Evolutionary conservation across 768 basidiomycete species (phyloP).

Genomic region (Galerina sulciceps): DNA sequence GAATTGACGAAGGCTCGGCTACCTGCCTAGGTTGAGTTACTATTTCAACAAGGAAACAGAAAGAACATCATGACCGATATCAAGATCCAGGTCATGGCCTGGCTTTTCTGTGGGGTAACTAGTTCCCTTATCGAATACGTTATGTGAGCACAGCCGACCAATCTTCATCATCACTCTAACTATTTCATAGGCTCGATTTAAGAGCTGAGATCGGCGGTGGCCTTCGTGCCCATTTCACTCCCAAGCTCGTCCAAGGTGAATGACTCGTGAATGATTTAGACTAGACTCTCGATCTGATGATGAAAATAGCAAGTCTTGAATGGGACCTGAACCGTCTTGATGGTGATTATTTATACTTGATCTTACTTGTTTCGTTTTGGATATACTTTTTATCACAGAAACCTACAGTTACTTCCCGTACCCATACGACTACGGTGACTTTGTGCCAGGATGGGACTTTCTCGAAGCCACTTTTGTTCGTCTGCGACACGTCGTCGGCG

Average conservation of each 20-base stretch:
- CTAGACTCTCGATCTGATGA: neutral
- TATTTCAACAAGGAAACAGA: neutral
- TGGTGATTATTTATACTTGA: constrained; percentile 12
- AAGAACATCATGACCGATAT: neutral
- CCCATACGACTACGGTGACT: constrained; percentile 32
- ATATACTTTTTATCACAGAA: neutral
- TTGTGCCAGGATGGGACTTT: constrained; percentile 38
- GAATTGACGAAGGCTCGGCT: neutral
- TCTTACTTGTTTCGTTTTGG: neutral
- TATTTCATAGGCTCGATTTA: constrained; percentile 1
- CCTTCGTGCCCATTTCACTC: constrained; percentile 42
- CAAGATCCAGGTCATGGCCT: neutral
- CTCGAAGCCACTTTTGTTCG: constrained; percentile 27
- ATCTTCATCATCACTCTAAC: neutral
- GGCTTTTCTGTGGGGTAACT: constrained; percentile 12
- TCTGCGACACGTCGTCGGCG: constrained; percentile 23
- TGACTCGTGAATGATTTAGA: neutral
- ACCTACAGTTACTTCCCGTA: constrained; percentile 15
- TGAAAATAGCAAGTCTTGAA: constrained; percentile 26
- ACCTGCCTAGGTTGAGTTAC: neutral
- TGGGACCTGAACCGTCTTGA: constrained; percentile 20
- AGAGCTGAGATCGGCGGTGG: constrained; percentile 26
- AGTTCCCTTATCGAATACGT: neutral
- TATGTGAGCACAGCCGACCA: constrained; percentile 6
- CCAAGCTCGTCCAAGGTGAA: constrained; percentile 40